Conservation (phyloP, 805 yeast genomes). For the Debaryomyces prosopidis region DNA sequence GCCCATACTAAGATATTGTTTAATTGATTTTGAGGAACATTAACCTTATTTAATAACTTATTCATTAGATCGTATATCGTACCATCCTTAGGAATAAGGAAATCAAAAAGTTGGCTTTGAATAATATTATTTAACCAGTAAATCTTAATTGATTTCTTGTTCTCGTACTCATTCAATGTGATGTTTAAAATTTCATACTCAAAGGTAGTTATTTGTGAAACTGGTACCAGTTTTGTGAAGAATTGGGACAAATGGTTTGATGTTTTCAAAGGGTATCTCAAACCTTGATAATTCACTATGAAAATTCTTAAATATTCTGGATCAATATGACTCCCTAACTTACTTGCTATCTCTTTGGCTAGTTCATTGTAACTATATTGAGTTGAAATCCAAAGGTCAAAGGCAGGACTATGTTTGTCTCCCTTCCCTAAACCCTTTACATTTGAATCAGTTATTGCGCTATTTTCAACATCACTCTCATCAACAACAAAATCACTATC, state of each 20-base stretch:
- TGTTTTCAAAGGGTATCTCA: conserved; percentile 48
- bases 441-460: neutral
- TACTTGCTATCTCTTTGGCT: conserved; percentile 58
- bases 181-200: conserved; percentile 79
- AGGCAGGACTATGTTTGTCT: conserved; percentile 21
- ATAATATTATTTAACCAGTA: conserved; percentile 72
- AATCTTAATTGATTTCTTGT: conserved; percentile 63
- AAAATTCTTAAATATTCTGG: conserved; percentile 67
- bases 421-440: conserved; percentile 8
- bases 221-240: conserved; percentile 44
- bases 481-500: conserved; percentile 47
- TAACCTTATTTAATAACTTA: conserved; percentile 56
- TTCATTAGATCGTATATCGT: conserved; percentile 52
- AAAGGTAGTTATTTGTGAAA: conserved; percentile 46
- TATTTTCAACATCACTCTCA: conserved; percentile 15
- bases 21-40: conserved; percentile 48
- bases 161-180: conserved; percentile 75
- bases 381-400: conserved; percentile 71
- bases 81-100: conserved; percentile 66
- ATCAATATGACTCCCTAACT: conserved; percentile 46
- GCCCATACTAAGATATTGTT: conserved; percentile 60
- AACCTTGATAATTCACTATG: conserved; percentile 58
- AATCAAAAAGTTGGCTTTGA: conserved; percentile 66
- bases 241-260: conserved; percentile 37
- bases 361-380: conserved; percentile 58